Evolutionary conservation across 495 filamentous ascomycete genomes (phyloP).

Genomic region (Lasiosphaeria hispida): DNA sequence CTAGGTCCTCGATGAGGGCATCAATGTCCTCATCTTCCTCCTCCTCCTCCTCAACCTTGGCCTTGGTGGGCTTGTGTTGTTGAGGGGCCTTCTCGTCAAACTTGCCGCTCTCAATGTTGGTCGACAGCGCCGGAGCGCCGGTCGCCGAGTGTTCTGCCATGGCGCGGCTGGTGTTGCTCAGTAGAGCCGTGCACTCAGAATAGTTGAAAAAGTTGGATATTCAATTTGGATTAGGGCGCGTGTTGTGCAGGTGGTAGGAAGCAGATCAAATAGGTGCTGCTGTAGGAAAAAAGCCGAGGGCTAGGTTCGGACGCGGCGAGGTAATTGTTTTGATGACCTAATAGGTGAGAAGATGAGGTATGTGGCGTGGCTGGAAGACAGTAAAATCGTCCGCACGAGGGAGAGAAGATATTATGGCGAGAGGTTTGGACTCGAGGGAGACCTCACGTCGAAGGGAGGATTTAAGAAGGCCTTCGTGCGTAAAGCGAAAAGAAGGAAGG

Average conservation of each 20-base stretch:
- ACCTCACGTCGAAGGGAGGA: constrained; percentile 42
- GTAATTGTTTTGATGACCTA: constrained; percentile 33
- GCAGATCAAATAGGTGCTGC: constrained; percentile 9
- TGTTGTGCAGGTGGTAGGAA: not conserved
- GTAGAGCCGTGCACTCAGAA: constrained; percentile 9
- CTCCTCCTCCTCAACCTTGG: constrained; percentile 51
- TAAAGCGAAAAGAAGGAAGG: constrained; percentile 30
- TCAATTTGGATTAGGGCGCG: constrained; percentile 3
- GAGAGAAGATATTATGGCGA: constrained; percentile 17
- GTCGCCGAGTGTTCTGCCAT: constrained; percentile 50
- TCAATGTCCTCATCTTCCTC: constrained; percentile 75
- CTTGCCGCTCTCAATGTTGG: constrained; percentile 53
- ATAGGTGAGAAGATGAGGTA: constrained; percentile 27
- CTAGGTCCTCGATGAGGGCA: constrained; percentile 76
- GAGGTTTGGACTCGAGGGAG: constrained; percentile 34
- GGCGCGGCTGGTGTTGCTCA: constrained; percentile 23
- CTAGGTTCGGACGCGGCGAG: constrained; percentile 24
- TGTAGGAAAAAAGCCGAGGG: constrained; percentile 9
- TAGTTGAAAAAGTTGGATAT: not conserved
- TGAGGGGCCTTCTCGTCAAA: constrained; percentile 55
- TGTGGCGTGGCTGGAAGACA: constrained; percentile 22
- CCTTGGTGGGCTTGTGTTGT: constrained; percentile 27
- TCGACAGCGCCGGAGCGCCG: constrained; percentile 50
- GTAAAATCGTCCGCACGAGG: constrained; percentile 24
- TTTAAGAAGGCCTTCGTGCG: constrained; percentile 38